Evolutionary conservation across 2,329 filamentous ascomycete genomes (phyloP).

Genomic region (Pseudogymnoascus sp.): DNA sequence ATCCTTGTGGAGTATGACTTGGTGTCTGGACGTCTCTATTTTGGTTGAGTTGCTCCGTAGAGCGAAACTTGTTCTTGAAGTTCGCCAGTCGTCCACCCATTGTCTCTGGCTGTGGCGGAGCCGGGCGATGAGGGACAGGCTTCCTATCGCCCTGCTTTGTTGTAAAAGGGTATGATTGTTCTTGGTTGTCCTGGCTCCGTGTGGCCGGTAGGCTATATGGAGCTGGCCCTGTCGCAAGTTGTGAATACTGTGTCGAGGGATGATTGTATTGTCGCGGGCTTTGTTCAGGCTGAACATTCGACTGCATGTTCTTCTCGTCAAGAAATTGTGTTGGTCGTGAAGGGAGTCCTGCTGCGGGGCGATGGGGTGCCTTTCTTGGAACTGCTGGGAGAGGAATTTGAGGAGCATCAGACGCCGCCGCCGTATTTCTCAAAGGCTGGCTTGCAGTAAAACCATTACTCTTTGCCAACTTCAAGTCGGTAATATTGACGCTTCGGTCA

Average conservation of each 20-base stretch:
- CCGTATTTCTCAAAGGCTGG: constrained; percentile 15
- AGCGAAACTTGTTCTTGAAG: constrained; percentile 7
- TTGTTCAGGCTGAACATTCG: not conserved
- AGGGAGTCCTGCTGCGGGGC: not conserved
- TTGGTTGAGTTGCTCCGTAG: constrained; percentile 1
- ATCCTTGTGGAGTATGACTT: not conserved
- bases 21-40: not conserved
- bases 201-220: not conserved
- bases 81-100: not conserved
- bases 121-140: not conserved
- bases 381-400: constrained; percentile 3
- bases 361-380: constrained; percentile 1
- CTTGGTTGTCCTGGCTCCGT: not conserved
- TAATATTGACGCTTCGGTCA: constrained; percentile 22
- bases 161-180: not conserved
- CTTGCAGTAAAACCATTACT: constrained; percentile 28
- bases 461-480: constrained; percentile 25
- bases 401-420: constrained; percentile 3
- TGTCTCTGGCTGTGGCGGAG: not conserved
- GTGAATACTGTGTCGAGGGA: constrained; percentile 1
- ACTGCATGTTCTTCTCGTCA: not conserved
- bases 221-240: not conserved
- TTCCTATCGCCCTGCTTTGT: not conserved
- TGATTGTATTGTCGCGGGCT: not conserved
- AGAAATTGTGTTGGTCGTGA: not conserved